phyloP scores from a whole-genome alignment of 305 asterid genomes.

The Withania somnifera region DNA sequence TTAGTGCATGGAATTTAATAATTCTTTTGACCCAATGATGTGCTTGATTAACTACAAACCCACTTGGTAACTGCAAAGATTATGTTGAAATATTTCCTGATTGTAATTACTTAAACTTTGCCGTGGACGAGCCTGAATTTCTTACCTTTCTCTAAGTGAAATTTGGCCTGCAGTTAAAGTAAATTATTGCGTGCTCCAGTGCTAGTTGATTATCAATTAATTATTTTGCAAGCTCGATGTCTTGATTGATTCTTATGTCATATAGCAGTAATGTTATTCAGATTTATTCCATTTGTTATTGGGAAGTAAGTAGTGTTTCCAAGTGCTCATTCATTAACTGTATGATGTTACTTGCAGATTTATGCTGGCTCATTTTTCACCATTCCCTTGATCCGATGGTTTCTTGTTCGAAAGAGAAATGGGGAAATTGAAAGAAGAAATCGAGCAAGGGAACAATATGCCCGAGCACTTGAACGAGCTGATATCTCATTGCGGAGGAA shows the following conservation, averaged over 20 bases:
- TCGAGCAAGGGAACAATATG: constrained; percentile 50
- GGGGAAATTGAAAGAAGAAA: constrained; percentile 60
- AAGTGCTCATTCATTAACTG: not conserved
- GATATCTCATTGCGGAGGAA: constrained; percentile 63
- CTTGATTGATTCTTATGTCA: not conserved
- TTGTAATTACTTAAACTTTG: not conserved
- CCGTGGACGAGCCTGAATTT: not conserved
- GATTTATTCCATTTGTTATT: not conserved
- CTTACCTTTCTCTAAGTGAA: not conserved
- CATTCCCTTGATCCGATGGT: constrained; percentile 79
- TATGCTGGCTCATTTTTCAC: constrained; percentile 96
- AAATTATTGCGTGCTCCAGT: not conserved
- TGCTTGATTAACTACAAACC: not conserved
- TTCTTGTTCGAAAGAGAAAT: constrained; percentile 50
- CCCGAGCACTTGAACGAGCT: constrained; percentile 69
- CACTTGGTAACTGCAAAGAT: not conserved
- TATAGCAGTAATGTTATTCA: not conserved
- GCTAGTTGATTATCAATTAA: not conserved
- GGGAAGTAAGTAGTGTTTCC: not conserved
- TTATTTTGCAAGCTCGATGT: not conserved
- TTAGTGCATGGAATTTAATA: not conserved
- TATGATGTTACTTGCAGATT: constrained; percentile 40
- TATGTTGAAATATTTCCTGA: not conserved
- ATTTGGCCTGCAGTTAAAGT: not conserved
- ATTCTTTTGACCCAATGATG: not conserved